Conservation (phyloP, 495 filamentous ascomycete genomes). For the Aspergillus heteromorphus region DNA sequence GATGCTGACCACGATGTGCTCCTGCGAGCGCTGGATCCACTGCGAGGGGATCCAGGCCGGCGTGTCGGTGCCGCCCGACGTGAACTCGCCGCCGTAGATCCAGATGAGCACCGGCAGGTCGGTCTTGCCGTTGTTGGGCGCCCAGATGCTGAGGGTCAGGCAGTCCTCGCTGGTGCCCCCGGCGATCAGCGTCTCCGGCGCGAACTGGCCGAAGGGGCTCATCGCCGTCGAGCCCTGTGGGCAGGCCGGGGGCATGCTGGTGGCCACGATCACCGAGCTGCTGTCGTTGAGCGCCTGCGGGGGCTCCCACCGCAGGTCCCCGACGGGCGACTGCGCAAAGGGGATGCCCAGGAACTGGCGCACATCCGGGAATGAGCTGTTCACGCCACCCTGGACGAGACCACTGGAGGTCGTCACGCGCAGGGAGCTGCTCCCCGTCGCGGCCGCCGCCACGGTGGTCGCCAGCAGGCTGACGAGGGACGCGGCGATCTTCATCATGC, state of each 20-base stretch:
- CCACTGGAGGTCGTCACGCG: background rate
- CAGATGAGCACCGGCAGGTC: conserved; percentile 13
- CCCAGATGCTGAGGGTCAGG: conserved; percentile 45
- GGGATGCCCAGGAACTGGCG: background rate
- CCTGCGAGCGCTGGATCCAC: conserved; percentile 8
- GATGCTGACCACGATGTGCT: conserved; percentile 16
- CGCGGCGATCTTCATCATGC: background rate
- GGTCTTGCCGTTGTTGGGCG: conserved; percentile 13
- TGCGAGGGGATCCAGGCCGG: conserved; percentile 5
- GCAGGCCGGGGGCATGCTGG: background rate
- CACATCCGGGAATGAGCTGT: background rate
- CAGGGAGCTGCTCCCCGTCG: background rate
- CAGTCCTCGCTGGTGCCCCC: conserved; percentile 39
- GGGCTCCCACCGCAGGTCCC: background rate
- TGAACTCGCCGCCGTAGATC: conserved; percentile 10
- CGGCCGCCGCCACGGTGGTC: background rate
- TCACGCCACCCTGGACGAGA: background rate
- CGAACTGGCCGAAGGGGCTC: background rate
- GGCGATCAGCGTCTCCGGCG: background rate
- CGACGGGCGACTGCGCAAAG: background rate
- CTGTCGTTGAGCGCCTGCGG: background rate
- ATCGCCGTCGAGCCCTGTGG: background rate
- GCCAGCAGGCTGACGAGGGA: background rate
- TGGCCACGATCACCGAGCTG: background rate
- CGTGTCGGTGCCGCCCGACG: conserved; percentile 9